Percentiles rank a stretch among this genome's conserved stretches.
Evolutionary conservation across 768 basidiomycete genomes (phyloP).

Genomic region (Boletus sp.): DNA sequence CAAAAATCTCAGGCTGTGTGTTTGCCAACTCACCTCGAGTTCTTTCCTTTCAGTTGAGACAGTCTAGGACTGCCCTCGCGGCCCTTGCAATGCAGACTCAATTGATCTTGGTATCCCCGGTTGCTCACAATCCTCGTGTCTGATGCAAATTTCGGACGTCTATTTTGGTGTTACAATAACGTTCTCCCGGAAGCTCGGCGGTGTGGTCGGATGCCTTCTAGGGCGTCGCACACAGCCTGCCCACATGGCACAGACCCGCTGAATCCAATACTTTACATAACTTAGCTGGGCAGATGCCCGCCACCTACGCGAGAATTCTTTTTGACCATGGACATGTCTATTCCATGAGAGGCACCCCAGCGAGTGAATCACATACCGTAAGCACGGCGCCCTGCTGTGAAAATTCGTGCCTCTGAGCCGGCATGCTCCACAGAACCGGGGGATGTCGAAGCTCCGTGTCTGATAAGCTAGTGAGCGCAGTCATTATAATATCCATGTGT

Average conservation of each 20-base stretch:
- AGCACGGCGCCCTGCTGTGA: background rate
- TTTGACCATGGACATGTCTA: background rate
- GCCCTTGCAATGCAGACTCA: background rate
- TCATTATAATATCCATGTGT: background rate
- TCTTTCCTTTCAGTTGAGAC: background rate
- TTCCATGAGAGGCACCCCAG: background rate
- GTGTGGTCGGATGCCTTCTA: background rate
- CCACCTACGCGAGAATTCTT: background rate
- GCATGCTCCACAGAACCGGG: background rate
- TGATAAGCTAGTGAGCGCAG: background rate
- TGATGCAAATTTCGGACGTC: constrained; percentile 4
- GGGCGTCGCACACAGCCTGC: constrained; percentile 3
- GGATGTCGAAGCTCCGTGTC: background rate
- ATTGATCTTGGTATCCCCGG: background rate
- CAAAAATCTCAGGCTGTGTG: background rate
- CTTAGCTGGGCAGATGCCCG: background rate
- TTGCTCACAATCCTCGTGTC: background rate
- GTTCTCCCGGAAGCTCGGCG: background rate
- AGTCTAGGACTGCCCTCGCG: background rate
- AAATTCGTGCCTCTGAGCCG: background rate
- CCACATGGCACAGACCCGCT: background rate
- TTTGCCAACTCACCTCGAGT: no score
- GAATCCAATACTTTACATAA: background rate
- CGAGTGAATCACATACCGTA: background rate
- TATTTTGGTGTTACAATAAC: background rate